Percentiles rank a stretch among this genome's conserved stretches.
phyloP scores from a whole-genome alignment of 2,329 filamentous ascomycete species.

The Beauveria australis region DNA sequence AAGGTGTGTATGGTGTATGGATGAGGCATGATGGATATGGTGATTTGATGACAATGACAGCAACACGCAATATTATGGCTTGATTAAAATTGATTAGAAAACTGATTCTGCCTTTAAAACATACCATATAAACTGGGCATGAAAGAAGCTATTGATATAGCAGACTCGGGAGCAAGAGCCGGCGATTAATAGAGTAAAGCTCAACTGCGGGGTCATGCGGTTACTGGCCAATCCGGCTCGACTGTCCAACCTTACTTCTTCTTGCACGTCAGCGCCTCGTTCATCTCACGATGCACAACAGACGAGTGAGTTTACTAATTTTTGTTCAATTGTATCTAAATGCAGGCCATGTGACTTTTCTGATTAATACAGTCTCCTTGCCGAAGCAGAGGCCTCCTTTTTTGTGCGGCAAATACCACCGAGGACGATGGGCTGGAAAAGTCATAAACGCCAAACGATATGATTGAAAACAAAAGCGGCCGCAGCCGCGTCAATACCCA shows the following conservation, averaged over 20 bases:
- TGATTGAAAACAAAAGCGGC: constrained; percentile 2
- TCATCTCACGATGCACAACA: neutral
- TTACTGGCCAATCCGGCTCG: neutral
- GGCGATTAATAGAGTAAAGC: neutral
- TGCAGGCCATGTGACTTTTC: neutral
- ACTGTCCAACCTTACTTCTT: neutral
- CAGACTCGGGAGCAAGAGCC: neutral
- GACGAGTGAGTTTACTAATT: neutral
- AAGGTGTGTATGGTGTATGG: neutral
- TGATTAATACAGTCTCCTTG: neutral
- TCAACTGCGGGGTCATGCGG: constrained; percentile 9
- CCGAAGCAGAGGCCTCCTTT: neutral
- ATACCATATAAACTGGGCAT: neutral
- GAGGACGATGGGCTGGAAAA: neutral
- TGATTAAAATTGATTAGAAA: neutral
- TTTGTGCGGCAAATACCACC: neutral
- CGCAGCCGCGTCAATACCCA: neutral
- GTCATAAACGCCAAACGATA: constrained; percentile 4
- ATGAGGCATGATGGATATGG: neutral
- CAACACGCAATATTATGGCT: neutral
- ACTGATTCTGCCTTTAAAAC: neutral
- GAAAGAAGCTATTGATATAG: neutral
- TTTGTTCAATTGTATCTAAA: constrained; percentile 1
- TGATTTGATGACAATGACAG: neutral
- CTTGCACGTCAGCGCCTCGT: neutral